phyloP scores from a whole-genome alignment of 768 basidiomycete species.

The Tricholoma furcatifolium region DNA sequence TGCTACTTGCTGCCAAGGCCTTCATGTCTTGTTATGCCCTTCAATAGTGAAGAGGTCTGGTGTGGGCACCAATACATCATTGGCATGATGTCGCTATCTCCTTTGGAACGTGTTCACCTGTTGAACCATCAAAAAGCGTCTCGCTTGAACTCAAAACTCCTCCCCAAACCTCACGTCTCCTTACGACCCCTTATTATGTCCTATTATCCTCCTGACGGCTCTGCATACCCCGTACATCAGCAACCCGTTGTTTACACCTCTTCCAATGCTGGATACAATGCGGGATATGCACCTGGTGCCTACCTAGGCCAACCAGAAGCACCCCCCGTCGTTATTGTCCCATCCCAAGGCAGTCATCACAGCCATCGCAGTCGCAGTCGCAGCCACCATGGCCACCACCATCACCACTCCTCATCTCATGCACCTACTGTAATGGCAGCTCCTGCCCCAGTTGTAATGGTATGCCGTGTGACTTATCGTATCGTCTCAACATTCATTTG shows the following conservation, averaged over 20 bases:
- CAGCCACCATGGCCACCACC: slow-evolving; percentile 22
- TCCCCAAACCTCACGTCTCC: too few species aligned
- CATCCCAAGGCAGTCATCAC: slow-evolving; percentile 20
- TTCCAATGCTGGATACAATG: slow-evolving; percentile 19
- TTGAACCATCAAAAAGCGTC: too few species aligned
- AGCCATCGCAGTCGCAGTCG: slow-evolving; percentile 21
- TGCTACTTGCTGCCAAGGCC: too few species aligned
- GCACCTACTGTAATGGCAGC: slow-evolving; percentile 21
- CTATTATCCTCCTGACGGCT: slow-evolving; percentile 41
- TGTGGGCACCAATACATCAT: too few species aligned
- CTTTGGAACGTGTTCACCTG: too few species aligned
- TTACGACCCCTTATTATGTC: not conserved
- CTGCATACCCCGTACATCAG: slow-evolving; percentile 17
- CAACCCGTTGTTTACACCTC: slow-evolving; percentile 34
- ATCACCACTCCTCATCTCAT: slow-evolving; percentile 19
- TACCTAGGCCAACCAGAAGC: slow-evolving; percentile 14
- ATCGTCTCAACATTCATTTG: not conserved
- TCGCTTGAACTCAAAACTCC: too few species aligned
- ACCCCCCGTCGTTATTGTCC: slow-evolving; percentile 13
- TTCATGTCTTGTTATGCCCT: too few species aligned
- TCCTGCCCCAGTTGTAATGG: slow-evolving; percentile 28
- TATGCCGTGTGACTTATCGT: slow-evolving; percentile 13
- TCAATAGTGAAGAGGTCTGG: too few species aligned
- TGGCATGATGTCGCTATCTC: too few species aligned
- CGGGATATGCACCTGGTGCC: slow-evolving; percentile 14